phyloP scores from a whole-genome alignment of 2,329 filamentous ascomycete species.

The Exophiala sp. region DNA sequence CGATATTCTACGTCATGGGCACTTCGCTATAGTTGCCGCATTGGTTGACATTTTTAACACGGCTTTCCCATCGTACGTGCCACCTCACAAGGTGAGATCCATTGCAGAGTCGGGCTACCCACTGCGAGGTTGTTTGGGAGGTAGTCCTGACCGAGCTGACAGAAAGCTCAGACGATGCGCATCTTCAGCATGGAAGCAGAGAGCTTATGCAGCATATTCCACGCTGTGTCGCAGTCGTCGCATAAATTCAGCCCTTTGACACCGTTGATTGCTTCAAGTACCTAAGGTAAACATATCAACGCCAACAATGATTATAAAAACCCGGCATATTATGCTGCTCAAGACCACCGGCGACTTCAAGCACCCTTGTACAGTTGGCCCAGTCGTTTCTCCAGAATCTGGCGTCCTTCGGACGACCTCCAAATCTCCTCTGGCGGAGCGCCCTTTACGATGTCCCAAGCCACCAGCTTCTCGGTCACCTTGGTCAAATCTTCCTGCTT shows the following conservation, averaged over 20 bases:
- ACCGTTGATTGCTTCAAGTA: too few relatives aligned
- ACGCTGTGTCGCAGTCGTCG: neutral
- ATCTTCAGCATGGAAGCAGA: too few relatives aligned
- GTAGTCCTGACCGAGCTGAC: too few relatives aligned
- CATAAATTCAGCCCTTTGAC: neutral
- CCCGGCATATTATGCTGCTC: neutral
- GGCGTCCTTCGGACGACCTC: constrained; percentile 65
- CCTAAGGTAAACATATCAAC: neutral
- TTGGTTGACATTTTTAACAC: neutral
- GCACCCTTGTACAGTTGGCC: constrained; percentile 53
- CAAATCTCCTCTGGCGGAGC: constrained; percentile 78
- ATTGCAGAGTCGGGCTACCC: too few relatives aligned
- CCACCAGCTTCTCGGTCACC: constrained; percentile 69
- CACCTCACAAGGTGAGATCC: too few relatives aligned
- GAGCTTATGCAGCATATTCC: too few relatives aligned
- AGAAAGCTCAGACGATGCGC: too few relatives aligned
- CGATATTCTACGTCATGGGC: constrained; percentile 7
- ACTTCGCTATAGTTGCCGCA: neutral
- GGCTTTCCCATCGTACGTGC: too few relatives aligned
- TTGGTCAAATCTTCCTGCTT: constrained; percentile 79
- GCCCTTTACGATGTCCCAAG: constrained; percentile 80
- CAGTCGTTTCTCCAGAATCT: constrained; percentile 72
- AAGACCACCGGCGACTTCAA: neutral
- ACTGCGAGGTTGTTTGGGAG: too few relatives aligned
- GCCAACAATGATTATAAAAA: neutral